phyloP scores from a whole-genome alignment of 1,139 yeast genomes.

The Zygoascus meyerae region DNA sequence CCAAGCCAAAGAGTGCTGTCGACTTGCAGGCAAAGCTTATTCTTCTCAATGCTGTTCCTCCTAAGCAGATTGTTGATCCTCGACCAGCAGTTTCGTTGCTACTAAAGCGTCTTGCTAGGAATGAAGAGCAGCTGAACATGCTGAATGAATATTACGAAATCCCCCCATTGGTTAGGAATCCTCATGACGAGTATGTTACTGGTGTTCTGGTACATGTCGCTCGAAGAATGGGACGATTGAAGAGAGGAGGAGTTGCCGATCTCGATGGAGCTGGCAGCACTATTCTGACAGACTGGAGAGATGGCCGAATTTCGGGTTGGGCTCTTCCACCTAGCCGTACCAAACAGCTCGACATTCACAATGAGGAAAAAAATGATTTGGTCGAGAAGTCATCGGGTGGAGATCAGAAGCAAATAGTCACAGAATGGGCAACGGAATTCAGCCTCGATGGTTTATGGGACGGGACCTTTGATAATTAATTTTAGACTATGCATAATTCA shows the following conservation, averaged over 20 bases:
- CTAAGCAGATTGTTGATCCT: conserved; percentile 81
- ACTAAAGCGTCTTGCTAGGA: conserved; percentile 59
- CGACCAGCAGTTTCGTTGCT: conserved; percentile 72
- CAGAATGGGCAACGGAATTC: conserved; percentile 91
- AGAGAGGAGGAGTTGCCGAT: conserved; percentile 91
- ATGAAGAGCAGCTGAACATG: conserved; percentile 62
- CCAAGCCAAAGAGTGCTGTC: conserved; percentile 41
- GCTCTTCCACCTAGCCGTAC: conserved; percentile 60
- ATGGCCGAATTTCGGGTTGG: conserved; percentile 92
- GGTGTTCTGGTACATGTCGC: conserved; percentile 90
- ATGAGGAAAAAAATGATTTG: conserved; percentile 12
- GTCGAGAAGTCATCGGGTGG: conserved; percentile 29
- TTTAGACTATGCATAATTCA: too few relatives aligned
- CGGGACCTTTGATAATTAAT: conserved; percentile 20
- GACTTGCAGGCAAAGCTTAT: conserved; percentile 86
- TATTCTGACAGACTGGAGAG: conserved; percentile 93
- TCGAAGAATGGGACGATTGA: conserved; percentile 84
- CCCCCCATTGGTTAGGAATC: conserved; percentile 65
- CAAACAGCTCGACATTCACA: conserved; percentile 4
- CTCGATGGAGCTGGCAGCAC: conserved; percentile 76
- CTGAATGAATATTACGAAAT: conserved; percentile 67
- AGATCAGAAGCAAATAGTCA: conserved; percentile 49
- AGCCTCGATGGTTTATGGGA: conserved; percentile 70
- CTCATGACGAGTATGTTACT: conserved; percentile 42
- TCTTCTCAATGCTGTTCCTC: conserved; percentile 83